Evolutionary conservation across 169 alveolate genomes (phyloP).

Genomic region (Plasmodium chabaudi): DNA sequence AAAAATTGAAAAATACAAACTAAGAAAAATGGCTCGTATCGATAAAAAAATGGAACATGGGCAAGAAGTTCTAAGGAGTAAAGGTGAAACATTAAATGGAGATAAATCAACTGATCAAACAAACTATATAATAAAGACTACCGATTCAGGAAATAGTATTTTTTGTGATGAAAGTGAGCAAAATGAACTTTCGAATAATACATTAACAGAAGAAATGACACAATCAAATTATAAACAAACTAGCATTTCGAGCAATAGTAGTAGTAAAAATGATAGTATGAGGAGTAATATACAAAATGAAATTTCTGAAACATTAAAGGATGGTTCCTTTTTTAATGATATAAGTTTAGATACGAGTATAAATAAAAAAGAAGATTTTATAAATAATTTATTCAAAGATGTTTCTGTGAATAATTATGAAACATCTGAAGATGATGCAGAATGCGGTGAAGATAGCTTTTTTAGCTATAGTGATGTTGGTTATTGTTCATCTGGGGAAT

Average conservation of each 20-base stretch:
- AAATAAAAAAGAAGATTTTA: not conserved
- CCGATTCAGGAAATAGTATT: not conserved
- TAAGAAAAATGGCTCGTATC: not conserved
- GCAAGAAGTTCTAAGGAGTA: not conserved
- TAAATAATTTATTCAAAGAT: conserved; percentile 23
- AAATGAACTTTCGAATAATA: not conserved
- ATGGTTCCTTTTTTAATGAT: not conserved
- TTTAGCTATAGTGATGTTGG: conserved; percentile 64
- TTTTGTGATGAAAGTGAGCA: not conserved
- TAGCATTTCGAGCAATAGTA: conserved; percentile 8
- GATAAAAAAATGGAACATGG: too few relatives aligned
- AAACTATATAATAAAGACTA: not conserved
- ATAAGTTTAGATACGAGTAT: not conserved
- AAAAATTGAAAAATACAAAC: conserved; percentile 21
- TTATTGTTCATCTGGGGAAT: conserved; percentile 12
- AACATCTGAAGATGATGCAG: conserved; percentile 56
- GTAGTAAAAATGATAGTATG: conserved; percentile 8
- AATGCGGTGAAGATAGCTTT: conserved; percentile 65
- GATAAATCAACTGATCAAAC: not conserved
- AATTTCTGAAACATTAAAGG: conserved; percentile 23
- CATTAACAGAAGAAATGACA: conserved; percentile 13
- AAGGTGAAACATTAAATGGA: not conserved
- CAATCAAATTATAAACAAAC: not conserved
- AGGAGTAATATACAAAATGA: not conserved
- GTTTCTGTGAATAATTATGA: conserved; percentile 22